These are phyloP conservation scores for Madurella mycetomatis DNA, from an alignment of 2,329 filamentous ascomycete genomes.

Conservation along the genomic window DNA sequence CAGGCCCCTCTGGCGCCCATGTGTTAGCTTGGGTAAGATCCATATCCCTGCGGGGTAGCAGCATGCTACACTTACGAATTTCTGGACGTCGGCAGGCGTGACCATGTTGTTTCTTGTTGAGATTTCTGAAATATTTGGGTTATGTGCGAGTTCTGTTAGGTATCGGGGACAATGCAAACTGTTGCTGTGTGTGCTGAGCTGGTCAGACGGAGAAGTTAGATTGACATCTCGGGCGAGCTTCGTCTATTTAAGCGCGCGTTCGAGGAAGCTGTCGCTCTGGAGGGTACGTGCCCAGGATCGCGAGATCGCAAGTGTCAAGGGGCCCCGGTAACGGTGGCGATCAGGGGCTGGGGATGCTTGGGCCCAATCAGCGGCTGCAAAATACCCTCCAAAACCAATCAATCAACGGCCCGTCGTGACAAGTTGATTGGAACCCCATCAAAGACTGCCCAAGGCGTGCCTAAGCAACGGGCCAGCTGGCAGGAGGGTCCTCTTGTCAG, in stretches of 20 bases:
- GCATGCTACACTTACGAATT: slow-evolving; percentile 11
- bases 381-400: slow-evolving; percentile 10
- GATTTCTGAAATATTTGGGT: too few relatives aligned
- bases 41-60: neutral
- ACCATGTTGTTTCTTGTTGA: slow-evolving; percentile 2
- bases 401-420: neutral
- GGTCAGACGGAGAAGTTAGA: neutral
- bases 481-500: neutral
- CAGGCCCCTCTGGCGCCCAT: slow-evolving; percentile 11
- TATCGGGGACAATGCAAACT: neutral
- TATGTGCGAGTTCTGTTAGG: too few relatives aligned
- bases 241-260: neutral
- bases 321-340: neutral
- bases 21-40: slow-evolving; percentile 4
- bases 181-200: neutral
- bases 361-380: slow-evolving; percentile 10
- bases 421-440: slow-evolving; percentile 16
- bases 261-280: neutral
- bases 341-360: neutral
- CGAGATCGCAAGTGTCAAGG: neutral
- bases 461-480: slow-evolving; percentile 8
- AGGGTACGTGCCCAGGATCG: slow-evolving; percentile 9
- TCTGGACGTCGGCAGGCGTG: slow-evolving; percentile 8
- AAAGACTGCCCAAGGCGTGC: slow-evolving; percentile 1
- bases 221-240: neutral